Evolutionary conservation across 306 rosid species (phyloP).

Genomic region (Lablab purpureus): DNA sequence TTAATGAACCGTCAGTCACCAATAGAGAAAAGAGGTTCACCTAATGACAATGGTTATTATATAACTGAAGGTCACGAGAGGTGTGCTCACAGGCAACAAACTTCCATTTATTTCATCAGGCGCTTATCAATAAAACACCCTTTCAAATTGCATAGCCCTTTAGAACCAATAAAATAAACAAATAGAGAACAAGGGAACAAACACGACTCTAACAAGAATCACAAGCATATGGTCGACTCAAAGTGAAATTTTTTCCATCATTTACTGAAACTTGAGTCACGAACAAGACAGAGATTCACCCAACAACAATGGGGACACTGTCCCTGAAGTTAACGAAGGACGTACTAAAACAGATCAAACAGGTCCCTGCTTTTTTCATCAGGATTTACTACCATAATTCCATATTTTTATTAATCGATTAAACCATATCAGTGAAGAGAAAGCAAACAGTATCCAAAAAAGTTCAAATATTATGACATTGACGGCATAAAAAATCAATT

Average conservation of each 20-base stretch:
- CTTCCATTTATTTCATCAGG: slow-evolving; percentile 60
- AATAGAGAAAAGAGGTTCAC: too few relatives aligned
- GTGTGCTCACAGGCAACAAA: slow-evolving; percentile 59
- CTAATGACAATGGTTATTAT: too few relatives aligned
- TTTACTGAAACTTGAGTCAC: slow-evolving; percentile 77
- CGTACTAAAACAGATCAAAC: slow-evolving; percentile 42
- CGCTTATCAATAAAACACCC: background rate
- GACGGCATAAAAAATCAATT: too few relatives aligned
- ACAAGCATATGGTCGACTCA: background rate
- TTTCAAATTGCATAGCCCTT: background rate
- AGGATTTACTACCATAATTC: too few relatives aligned
- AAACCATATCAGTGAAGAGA: too few relatives aligned
- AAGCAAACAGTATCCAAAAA: too few relatives aligned
- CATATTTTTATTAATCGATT: too few relatives aligned
- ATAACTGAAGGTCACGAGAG: too few relatives aligned
- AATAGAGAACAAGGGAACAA: background rate
- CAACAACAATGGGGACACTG: slow-evolving; percentile 59
- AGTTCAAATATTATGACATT: too few relatives aligned
- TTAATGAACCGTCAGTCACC: too few relatives aligned
- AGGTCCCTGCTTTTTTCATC: slow-evolving; percentile 34
- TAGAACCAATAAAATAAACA: too few relatives aligned
- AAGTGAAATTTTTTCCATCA: slow-evolving; percentile 50
- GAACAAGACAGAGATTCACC: slow-evolving; percentile 70
- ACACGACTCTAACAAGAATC: background rate
- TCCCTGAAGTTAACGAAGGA: slow-evolving; percentile 63